phyloP scores from a whole-genome alignment of 495 filamentous ascomycete species.

The Chaetomidium leptoderma region DNA sequence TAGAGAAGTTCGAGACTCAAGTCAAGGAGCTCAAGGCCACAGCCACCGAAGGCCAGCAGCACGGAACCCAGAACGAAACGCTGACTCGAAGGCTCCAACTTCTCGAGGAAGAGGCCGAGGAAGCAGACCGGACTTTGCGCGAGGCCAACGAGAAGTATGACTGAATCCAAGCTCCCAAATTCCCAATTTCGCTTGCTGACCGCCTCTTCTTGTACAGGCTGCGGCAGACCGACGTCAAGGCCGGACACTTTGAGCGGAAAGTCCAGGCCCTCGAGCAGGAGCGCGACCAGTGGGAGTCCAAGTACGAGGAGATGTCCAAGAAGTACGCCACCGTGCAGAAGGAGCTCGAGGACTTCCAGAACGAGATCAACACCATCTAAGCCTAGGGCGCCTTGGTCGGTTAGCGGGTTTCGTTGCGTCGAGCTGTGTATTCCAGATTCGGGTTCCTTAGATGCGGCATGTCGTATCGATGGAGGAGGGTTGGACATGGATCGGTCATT shows the following conservation, averaged over 20 bases:
- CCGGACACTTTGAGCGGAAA: constrained; percentile 98
- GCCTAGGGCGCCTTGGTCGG: constrained; percentile 10
- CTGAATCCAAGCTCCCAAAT: not conserved
- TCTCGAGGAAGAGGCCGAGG: constrained; percentile 94
- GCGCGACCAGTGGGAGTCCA: constrained; percentile 87
- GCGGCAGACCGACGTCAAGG: constrained; percentile 97
- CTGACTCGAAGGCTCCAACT: constrained; percentile 89
- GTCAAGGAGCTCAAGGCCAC: constrained; percentile 75
- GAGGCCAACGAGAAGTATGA: constrained; percentile 98
- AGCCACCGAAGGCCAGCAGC: constrained; percentile 66
- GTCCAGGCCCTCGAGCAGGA: constrained; percentile 89
- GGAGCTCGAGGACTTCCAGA: constrained; percentile 84
- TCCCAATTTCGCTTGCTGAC: constrained; percentile 1
- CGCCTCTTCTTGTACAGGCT: constrained; percentile 57
- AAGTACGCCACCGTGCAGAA: constrained; percentile 81
- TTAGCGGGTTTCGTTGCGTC: constrained; percentile 10
- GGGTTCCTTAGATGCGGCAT: not conserved
- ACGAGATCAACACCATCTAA: constrained; percentile 89
- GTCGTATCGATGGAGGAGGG: constrained; percentile 9
- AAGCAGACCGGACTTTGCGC: constrained; percentile 86
- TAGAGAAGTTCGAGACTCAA: constrained; percentile 78
- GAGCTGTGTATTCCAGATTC: constrained; percentile 9
- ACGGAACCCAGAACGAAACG: constrained; percentile 80
- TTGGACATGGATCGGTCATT: constrained; percentile 7
- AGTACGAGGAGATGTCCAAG: constrained; percentile 94